Percentiles rank a stretch among this genome's conserved stretches.
These are phyloP conservation scores for Acacia acuminata DNA, from an alignment of 306 rosid species.

Conservation along the genomic window DNA sequence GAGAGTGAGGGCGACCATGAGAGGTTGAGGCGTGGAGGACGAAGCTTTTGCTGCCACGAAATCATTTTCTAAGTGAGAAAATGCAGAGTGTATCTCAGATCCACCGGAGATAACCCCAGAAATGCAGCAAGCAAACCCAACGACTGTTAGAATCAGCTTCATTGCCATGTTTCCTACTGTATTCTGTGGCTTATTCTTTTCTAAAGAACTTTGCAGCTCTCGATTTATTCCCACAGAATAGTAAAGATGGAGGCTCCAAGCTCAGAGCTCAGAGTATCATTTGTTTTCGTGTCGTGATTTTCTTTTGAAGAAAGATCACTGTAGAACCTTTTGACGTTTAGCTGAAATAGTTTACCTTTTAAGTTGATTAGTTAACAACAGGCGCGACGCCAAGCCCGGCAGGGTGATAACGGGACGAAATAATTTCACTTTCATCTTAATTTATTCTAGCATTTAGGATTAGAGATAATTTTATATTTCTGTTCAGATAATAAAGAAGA, in stretches of 20 bases:
- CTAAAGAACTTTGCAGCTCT: not conserved
- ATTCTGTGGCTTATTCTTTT: not conserved
- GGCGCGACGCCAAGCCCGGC: not conserved
- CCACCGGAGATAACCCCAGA: slow-evolving; percentile 35
- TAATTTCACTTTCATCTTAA: not conserved
- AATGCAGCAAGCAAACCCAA: slow-evolving; percentile 19
- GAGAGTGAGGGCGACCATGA: slow-evolving; percentile 70
- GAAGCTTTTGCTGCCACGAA: slow-evolving; percentile 27
- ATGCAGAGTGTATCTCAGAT: slow-evolving; percentile 35
- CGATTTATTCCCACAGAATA: not conserved
- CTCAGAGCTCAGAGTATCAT: not conserved
- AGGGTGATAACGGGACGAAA: not conserved
- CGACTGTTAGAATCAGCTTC: slow-evolving; percentile 31
- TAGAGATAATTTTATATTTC: not conserved
- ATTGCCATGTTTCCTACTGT: slow-evolving; percentile 4
- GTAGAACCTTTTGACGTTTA: not conserved
- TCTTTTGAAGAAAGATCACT: not conserved
- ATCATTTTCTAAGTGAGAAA: slow-evolving; percentile 40
- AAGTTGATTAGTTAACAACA: not conserved
- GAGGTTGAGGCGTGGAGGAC: slow-evolving; percentile 39
- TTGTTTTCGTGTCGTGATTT: not conserved
- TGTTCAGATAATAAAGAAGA: too few species aligned
- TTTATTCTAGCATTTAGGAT: not conserved
- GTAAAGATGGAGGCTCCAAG: not conserved
- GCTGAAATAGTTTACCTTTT: not conserved